Percentiles rank a stretch among this genome's conserved stretches.
Evolutionary conservation across 208 protist species (phyloP).

Genomic region (Wallacemonas collosoma): DNA sequence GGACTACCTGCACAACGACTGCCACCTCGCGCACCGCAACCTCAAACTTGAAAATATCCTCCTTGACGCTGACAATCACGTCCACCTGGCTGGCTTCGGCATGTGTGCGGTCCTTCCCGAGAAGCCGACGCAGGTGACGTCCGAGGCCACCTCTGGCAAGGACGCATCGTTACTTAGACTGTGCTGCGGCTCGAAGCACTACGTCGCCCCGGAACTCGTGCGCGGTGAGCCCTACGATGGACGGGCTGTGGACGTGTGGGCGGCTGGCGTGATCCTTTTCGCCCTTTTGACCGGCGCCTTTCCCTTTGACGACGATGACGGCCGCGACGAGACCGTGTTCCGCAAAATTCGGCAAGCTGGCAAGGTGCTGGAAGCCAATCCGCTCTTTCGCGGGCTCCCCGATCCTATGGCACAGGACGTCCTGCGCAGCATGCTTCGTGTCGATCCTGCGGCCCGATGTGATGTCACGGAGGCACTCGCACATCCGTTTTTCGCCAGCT

Average conservation of each 20-base stretch:
- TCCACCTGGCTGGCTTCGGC: slow-evolving; percentile 60
- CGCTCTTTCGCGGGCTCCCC: slow-evolving; percentile 36
- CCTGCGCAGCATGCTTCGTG: slow-evolving; percentile 61
- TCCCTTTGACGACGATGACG: slow-evolving; percentile 80
- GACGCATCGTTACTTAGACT: slow-evolving; percentile 42
- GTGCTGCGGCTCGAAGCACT: slow-evolving; percentile 86
- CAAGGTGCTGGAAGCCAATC: slow-evolving; percentile 44
- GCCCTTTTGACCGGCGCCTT: slow-evolving; percentile 90
- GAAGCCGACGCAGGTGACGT: background rate
- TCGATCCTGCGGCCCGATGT: slow-evolving; percentile 46
- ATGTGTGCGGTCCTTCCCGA: slow-evolving; percentile 54
- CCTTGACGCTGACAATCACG: slow-evolving; percentile 41
- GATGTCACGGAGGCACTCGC: slow-evolving; percentile 59
- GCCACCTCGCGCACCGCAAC: slow-evolving; percentile 70
- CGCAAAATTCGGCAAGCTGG: slow-evolving; percentile 42
- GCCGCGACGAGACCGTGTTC: slow-evolving; percentile 43
- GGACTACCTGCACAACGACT: slow-evolving; percentile 52
- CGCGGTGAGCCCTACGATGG: slow-evolving; percentile 86
- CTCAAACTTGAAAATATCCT: slow-evolving; percentile 81
- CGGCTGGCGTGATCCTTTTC: slow-evolving; percentile 94
- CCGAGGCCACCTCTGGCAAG: background rate
- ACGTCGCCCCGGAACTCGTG: slow-evolving; percentile 94
- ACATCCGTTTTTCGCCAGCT: slow-evolving; percentile 60
- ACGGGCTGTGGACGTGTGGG: slow-evolving; percentile 95
- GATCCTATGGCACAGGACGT: slow-evolving; percentile 67